Evolutionary conservation across 306 rosid species (phyloP), one percentile per base, ranked within the genome.

Genomic region (Sesbania bispinosa): DNA sequence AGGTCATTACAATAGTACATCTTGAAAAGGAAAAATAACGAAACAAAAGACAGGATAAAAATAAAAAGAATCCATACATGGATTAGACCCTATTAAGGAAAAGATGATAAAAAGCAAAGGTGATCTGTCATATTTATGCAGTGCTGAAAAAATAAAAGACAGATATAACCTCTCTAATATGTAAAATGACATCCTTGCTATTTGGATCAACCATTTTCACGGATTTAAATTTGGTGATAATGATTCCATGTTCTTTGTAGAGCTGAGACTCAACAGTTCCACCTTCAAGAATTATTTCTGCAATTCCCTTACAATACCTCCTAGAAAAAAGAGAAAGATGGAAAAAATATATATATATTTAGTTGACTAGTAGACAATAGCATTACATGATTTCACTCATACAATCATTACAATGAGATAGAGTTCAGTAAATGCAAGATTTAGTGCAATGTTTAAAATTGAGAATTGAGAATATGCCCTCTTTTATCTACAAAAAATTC

Each of bases 251-350:
- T 35, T 82, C 93, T 57, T 85, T 59, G 81, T 79, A 77, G 38
- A 93, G 74, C 69, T 81, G 85, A 62, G 88, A 87, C 74, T 93
- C 96, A 43, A 87, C 64, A 66, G 46, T 67, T 55, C 81, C 85
- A 43, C 82, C 91, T 67, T 75, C 81, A 80, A 93, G 72, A 85
- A 78, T 61, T 73, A 90, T 47, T 79, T 87, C 89, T 20, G 87
- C 73, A 67, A 91, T 83, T 84, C 82, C 87, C 62, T 79, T 80
- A 70, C 58, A 74, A 36, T 73, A 55, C 75, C 80, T 85, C 81
- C 97, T 87, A 71, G 10, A 73, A 51, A 77, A 24, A 10, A 10
- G 58, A 57, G 10, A 42, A 73, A 14, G 11, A 62, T 41, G 3
- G 50, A 20, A 32, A 8, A 51, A 57, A 24, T n/a, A n/a, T n/a